Evolutionary conservation across 306 rosid species (phyloP), one percentile per base, ranked within the genome.

Genomic region (Hippophae rhamnoides): DNA sequence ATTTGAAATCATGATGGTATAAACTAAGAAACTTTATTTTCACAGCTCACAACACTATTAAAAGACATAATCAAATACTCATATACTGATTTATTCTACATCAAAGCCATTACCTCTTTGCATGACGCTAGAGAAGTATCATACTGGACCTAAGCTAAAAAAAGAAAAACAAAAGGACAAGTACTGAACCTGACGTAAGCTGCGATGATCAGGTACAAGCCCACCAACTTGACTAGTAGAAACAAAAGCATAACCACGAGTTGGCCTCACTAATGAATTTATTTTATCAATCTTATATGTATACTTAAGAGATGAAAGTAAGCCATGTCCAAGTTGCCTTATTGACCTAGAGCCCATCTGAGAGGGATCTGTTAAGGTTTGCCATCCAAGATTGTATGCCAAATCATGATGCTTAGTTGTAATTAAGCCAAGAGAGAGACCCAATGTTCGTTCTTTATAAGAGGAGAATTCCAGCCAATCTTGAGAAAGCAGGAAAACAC

Each of bases 311-410:
- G 93, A 83, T 43, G 99, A 93, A 25, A 88, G 82, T 69, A 93
- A 79, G 60, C 88, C 77, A 75, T 93, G 93, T 58, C 99, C 99
- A 67, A 93, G 95, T 77, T 93, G 99, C 84, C 99, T 88, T 60
- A 92, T 78, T 38, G 96, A 78, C 78, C 74, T 86, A 56, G 95
- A 88, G 49, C 97, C 83, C 90, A 86, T 79, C 75, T 84, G 95
- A 48, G 83, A 80, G 73, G 88, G 94, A 76, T 92, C 96, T n/a
- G 85, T 77, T 62, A 93, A 74, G 68, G 84, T 82, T 63, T 95
- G 97, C 96, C 97, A 93, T 60, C 99, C 99, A 70, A 93, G 86
- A 70, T 79, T 82, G 83, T 88, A 93, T 38, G 38, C 81, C 69
- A 93, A 72, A 71, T 93, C 99, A 74, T 93, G 97, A 70, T 74